phyloP scores from a whole-genome alignment of 345 rosid genomes.

The Euphorbia tirucalli region DNA sequence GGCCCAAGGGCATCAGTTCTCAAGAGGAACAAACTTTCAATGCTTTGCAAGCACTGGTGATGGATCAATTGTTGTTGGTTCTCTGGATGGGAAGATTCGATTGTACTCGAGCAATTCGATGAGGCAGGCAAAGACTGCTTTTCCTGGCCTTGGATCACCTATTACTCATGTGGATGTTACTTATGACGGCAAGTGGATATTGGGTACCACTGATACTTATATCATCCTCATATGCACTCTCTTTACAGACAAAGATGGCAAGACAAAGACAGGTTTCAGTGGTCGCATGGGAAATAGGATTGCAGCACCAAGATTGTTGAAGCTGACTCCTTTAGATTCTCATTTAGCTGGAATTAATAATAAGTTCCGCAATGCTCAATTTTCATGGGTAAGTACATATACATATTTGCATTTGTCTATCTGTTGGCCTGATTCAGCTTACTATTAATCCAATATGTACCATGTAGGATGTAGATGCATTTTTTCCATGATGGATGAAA shows the following conservation, averaged over 20 bases:
- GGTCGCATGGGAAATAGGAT: conserved; percentile 99
- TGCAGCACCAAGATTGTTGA: conserved; percentile 93
- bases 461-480: neutral
- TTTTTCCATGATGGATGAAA: neutral
- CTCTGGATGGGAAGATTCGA: conserved; percentile 94
- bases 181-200: conserved; percentile 95
- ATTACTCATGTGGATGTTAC: conserved; percentile 96
- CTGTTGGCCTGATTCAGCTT: neutral
- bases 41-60: conserved; percentile 99
- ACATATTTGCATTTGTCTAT: neutral
- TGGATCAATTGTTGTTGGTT: conserved; percentile 97
- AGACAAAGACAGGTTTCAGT: conserved; percentile 80
- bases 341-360: conserved; percentile 85
- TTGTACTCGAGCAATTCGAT: conserved; percentile 81
- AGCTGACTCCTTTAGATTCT: conserved; percentile 81
- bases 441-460: neutral
- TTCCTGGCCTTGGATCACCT: conserved; percentile 98
- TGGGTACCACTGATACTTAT: conserved; percentile 94
- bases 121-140: conserved; percentile 98
- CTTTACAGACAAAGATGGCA: conserved; percentile 82
- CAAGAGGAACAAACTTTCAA: conserved; percentile 97
- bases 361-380: conserved; percentile 86
- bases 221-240: conserved; percentile 85
- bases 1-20: conserved; percentile 96
- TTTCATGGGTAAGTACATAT: conserved; percentile 75